phyloP scores from a whole-genome alignment of 2,329 filamentous ascomycete genomes.

The Dothistroma septosporum region DNA sequence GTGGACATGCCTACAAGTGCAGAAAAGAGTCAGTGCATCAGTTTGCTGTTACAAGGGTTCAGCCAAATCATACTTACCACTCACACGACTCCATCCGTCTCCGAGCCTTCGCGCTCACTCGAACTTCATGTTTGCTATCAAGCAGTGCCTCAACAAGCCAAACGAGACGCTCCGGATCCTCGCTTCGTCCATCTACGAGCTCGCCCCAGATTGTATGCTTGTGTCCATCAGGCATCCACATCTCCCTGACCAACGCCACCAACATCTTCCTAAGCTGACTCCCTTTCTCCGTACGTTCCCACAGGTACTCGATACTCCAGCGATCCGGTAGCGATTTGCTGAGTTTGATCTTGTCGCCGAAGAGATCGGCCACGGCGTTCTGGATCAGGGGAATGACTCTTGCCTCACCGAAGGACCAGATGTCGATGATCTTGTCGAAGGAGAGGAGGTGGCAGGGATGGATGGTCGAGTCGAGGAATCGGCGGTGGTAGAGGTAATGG shows the following conservation, averaged over 20 bases:
- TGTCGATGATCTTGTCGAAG: slow-evolving; percentile 16
- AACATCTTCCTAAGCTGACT: slow-evolving; percentile 10
- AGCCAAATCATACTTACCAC: not conserved
- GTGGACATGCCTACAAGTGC: not conserved
- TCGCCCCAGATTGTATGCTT: slow-evolving; percentile 8
- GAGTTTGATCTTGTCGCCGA: slow-evolving; percentile 9
- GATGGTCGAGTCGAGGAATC: slow-evolving; percentile 5
- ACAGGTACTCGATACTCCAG: slow-evolving; percentile 14
- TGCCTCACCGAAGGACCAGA: slow-evolving; percentile 13
- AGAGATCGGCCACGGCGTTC: slow-evolving; percentile 14
- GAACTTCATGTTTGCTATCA: not conserved
- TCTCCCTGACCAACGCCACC: slow-evolving; percentile 14
- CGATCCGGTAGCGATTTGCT: slow-evolving; percentile 11
- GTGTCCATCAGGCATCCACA: slow-evolving; percentile 11
- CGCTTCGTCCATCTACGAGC: slow-evolving; percentile 7
- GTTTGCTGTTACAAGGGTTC: no score
- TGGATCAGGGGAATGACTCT: slow-evolving; percentile 16
- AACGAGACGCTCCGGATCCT: slow-evolving; percentile 9
- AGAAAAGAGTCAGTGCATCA: no score
- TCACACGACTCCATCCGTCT: slow-evolving; percentile 10
- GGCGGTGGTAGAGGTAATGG: slow-evolving; percentile 5
- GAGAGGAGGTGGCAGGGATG: slow-evolving; percentile 4
- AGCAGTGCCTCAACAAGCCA: slow-evolving; percentile 6
- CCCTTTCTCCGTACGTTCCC: slow-evolving; percentile 9
- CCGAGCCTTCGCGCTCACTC: slow-evolving; percentile 8